Conservation (phyloP, 495 filamentous ascomycete genomes). For the Penicillium samsonianum region DNA sequence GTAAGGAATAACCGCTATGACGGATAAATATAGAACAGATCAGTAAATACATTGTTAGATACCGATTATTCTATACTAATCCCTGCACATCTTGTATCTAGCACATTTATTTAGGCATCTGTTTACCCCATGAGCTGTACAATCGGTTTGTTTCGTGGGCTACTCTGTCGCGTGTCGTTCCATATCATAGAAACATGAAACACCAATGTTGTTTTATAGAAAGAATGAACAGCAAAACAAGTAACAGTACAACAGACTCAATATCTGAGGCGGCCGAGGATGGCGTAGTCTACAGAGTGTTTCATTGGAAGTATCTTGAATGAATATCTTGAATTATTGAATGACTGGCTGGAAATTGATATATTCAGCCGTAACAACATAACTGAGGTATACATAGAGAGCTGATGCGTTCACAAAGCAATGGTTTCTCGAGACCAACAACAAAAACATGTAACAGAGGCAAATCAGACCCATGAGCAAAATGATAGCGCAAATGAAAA, state of each 20-base stretch:
- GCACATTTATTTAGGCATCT: background rate
- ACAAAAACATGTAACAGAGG: background rate
- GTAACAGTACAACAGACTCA: background rate
- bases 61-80: background rate
- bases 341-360: background rate
- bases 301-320: background rate
- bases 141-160: background rate
- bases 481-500: constrained; percentile 4
- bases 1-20: too few species aligned
- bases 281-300: background rate
- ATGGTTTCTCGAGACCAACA: background rate
- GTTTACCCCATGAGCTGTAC: background rate
- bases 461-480: background rate
- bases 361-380: background rate
- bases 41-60: background rate
- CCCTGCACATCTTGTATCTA: background rate
- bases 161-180: background rate
- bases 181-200: background rate
- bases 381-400: constrained; percentile 12
- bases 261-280: background rate
- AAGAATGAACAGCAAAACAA: background rate
- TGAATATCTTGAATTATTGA: background rate
- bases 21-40: background rate
- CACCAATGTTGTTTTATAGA: background rate
- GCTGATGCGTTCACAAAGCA: background rate